These are phyloP conservation scores for Metarhizium guizhouense DNA, from an alignment of 2,329 filamentous ascomycete genomes.

Conservation along the genomic window DNA sequence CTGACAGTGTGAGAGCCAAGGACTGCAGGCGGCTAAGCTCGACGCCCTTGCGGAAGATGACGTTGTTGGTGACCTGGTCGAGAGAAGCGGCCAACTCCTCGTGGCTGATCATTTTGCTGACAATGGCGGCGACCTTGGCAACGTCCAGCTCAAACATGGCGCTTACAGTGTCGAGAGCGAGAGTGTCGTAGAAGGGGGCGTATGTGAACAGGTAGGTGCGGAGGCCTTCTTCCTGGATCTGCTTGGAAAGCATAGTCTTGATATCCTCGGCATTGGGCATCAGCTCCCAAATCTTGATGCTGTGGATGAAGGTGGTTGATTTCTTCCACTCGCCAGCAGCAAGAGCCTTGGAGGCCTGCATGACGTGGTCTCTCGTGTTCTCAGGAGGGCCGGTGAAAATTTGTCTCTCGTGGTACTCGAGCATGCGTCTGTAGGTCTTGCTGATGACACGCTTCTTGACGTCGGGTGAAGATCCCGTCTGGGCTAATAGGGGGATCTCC, in stretches of 20 bases:
- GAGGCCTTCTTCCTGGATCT: slow-evolving; percentile 97
- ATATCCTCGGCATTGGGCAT: slow-evolving; percentile 89
- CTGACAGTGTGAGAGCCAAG: slow-evolving; percentile 83
- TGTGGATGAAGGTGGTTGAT: slow-evolving; percentile 84
- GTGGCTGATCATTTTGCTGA: slow-evolving; percentile 99
- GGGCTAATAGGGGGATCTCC: slow-evolving; percentile 92
- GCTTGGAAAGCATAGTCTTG: slow-evolving; percentile 93
- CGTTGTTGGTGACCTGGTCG: slow-evolving; percentile 93
- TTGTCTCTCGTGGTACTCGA: slow-evolving; percentile 98
- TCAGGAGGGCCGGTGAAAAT: slow-evolving; percentile 98
- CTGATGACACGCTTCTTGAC: slow-evolving; percentile 96
- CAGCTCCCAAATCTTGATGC: slow-evolving; percentile 99
- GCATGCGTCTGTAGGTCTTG: slow-evolving; percentile 98
- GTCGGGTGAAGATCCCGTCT: slow-evolving; percentile 93
- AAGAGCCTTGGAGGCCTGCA: slow-evolving; percentile 96
- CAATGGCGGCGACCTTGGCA: slow-evolving; percentile 85
- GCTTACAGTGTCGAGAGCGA: slow-evolving; percentile 76
- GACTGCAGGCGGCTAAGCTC: slow-evolving; percentile 95
- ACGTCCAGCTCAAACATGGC: slow-evolving; percentile 91
- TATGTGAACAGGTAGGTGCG: slow-evolving; percentile 99
- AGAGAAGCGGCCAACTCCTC: slow-evolving; percentile 94
- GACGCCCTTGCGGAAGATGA: slow-evolving; percentile 99
- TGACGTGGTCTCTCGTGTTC: slow-evolving; percentile 98
- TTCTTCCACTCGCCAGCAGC: slow-evolving; percentile 99
- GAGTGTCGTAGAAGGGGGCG: slow-evolving; percentile 96